Percentiles rank a stretch among this genome's conserved stretches.
Evolutionary conservation across 2,329 filamentous ascomycete genomes (phyloP).

Genomic region (Bipolaris bicolor): DNA sequence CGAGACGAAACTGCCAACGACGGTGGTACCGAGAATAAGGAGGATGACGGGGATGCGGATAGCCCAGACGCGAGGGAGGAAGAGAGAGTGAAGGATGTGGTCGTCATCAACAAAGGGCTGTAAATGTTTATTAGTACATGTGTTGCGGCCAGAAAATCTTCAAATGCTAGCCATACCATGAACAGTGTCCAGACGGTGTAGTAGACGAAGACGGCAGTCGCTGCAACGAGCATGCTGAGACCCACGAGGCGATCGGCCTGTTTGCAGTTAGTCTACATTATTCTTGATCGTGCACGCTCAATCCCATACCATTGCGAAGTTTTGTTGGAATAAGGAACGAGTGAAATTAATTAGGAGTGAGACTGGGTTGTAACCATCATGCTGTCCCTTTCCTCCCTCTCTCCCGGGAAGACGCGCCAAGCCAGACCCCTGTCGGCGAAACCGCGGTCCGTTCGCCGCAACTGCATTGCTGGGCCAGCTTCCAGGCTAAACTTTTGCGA

Average conservation of each 20-base stretch:
- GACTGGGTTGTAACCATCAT: conserved; percentile 21
- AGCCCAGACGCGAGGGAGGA: conserved; percentile 97
- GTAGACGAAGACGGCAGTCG: conserved; percentile 79
- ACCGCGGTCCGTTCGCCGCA: conserved; percentile 25
- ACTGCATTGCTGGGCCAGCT: conserved; percentile 1
- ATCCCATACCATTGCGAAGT: conserved; percentile 39
- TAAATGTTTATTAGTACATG: neutral
- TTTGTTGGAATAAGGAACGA: conserved; percentile 19
- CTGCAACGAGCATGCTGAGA: conserved; percentile 76
- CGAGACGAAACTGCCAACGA: conserved; percentile 93
- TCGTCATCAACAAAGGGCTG: conserved; percentile 97
- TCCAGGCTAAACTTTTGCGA: conserved; percentile 36
- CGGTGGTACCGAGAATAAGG: conserved; percentile 86
- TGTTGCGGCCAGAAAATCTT: neutral
- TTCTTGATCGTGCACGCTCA: neutral
- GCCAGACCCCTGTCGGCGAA: conserved; percentile 24
- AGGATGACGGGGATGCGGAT: conserved; percentile 98
- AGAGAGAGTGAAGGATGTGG: conserved; percentile 91
- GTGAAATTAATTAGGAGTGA: conserved; percentile 20
- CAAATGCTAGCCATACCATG: conserved; percentile 71
- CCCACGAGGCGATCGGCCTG: conserved; percentile 90
- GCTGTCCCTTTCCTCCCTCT: conserved; percentile 22
- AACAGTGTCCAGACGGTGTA: conserved; percentile 97
- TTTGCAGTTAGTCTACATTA: conserved; percentile 9
- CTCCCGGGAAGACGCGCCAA: conserved; percentile 14